phyloP scores from a whole-genome alignment of 176 grass and related monocot species.

The Elymus sibiricus region DNA sequence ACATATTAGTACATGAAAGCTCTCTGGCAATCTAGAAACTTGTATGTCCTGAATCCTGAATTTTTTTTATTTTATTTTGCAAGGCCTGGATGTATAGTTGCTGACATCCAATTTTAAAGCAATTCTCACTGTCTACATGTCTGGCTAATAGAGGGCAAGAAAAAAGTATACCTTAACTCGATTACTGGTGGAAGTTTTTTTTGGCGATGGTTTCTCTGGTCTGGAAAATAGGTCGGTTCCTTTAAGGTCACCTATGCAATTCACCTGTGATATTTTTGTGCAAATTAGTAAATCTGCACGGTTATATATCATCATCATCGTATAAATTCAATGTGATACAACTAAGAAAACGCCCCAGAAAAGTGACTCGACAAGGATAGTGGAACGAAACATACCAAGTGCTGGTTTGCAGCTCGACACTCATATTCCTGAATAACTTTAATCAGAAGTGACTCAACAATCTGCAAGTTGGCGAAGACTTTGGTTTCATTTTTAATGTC shows the following conservation, averaged over 20 bases:
- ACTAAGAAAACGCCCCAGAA: background rate
- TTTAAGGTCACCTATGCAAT: slow-evolving; percentile 21
- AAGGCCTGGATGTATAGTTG: background rate
- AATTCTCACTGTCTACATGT: background rate
- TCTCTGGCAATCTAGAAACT: background rate
- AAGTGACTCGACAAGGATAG: background rate
- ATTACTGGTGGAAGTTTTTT: slow-evolving; percentile 11
- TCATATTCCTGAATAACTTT: slow-evolving; percentile 86
- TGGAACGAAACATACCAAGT: slow-evolving; percentile 41
- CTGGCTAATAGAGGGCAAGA: background rate
- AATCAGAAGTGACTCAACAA: slow-evolving; percentile 73
- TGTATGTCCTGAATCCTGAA: background rate
- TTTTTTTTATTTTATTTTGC: background rate
- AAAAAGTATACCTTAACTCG: slow-evolving; percentile 5
- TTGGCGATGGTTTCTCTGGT: slow-evolving; percentile 10
- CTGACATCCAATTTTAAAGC: background rate
- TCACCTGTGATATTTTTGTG: slow-evolving; percentile 23
- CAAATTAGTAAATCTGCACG: background rate
- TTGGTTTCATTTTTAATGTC: slow-evolving; percentile 7
- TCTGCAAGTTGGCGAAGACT: slow-evolving; percentile 43
- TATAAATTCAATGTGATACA: slow-evolving; percentile 3
- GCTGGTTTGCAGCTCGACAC: slow-evolving; percentile 37
- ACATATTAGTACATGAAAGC: slow-evolving; percentile 25
- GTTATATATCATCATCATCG: background rate
- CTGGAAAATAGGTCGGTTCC: background rate